Base-by-base conservation (phyloP, 495 filamentous ascomycete genomes). In the Neurospora sp. region DNA sequence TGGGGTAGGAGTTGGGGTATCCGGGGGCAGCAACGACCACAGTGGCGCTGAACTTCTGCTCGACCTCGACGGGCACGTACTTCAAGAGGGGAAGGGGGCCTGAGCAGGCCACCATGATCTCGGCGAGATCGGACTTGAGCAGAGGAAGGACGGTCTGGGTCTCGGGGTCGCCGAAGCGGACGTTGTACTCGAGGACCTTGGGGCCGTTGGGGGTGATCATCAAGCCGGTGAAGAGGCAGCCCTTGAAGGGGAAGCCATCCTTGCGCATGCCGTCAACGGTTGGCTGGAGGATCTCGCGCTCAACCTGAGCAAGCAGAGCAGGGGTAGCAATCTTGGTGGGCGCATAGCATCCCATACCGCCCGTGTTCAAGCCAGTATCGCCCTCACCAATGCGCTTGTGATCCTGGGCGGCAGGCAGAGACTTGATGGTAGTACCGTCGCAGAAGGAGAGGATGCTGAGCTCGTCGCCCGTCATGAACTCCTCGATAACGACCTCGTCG, bases 311-410 rank as follows among this genome's bases (percentile, higher is more conserved):
- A 31, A 97, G 83, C 18, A 94, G 84, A 40, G 89, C 87, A 71
- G 90, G 87, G 0, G 92, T 91, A 9, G 92, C 93, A 77, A 98
- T 91, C 72, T 88, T 90, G 0, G 94, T 96, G 20, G 94, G 94
- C 42, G 94, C 94, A 83, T 99, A 99, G 82, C 93, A 96, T 72
- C 96, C 96, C 96, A 99, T 98, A 16, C 96, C 96, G 68, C 96
- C 96, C 8, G 96, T 99, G 83, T 98, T 99, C 22, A 94, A 92
- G 3, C 96, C 96, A 42, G 89, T 87, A 77, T 99, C 96, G 70
- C 93, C 93, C 78, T 99, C 96, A 70, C 91, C 92, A 69, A 97
- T 92, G 69, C 92, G 89, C 86, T 99, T 99, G 84, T 98, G 96
- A 79, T 99, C 96, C 78, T 99, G 96, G 12, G 96, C 96, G 1